A percentile compares a stretch with the other conserved stretches of the same genome.
Conservation (phyloP, 2,329 filamentous ascomycete species). For the Pseudophaeomoniella oleicola region DNA sequence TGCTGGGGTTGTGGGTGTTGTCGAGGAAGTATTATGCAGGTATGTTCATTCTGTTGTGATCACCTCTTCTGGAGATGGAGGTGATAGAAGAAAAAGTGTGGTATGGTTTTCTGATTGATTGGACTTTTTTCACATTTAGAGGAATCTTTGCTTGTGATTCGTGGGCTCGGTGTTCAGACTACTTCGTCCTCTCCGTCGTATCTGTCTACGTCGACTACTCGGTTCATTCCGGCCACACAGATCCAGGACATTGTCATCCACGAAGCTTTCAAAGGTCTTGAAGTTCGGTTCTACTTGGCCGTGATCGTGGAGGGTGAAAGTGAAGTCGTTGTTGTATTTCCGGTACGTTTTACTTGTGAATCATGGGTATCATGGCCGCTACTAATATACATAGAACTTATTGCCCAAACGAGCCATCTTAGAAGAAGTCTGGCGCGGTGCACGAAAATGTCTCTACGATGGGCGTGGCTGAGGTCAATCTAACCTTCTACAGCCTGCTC, state of each 20-base stretch:
- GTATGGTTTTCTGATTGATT: constrained; percentile 3
- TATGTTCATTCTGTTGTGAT: constrained; percentile 21
- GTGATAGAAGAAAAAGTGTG: too few species aligned
- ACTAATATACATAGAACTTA: constrained; percentile 32
- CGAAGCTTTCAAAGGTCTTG: constrained; percentile 86
- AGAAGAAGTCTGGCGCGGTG: constrained; percentile 81
- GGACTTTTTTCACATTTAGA: constrained; percentile 38
- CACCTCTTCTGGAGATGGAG: too few species aligned
- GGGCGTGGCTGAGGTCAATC: constrained; percentile 1
- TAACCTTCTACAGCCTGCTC: constrained; percentile 6
- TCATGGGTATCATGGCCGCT: neutral
- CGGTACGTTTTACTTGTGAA: constrained; percentile 32
- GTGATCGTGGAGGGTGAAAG: constrained; percentile 83
- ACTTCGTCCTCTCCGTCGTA: constrained; percentile 56
- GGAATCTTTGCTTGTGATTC: constrained; percentile 78
- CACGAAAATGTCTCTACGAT: constrained; percentile 69
- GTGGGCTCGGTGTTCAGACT: constrained; percentile 83
- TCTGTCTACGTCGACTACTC: constrained; percentile 45
- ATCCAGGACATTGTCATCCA: constrained; percentile 91
- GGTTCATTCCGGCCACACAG: constrained; percentile 78
- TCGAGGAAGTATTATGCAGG: constrained; percentile 36
- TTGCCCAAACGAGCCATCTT: constrained; percentile 61
- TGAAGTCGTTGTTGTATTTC: constrained; percentile 90
- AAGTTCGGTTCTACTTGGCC: constrained; percentile 76
- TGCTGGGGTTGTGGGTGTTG: constrained; percentile 27